phyloP scores from a whole-genome alignment of 192 early-diverging fungal genomes.

The Podila horticola region DNA sequence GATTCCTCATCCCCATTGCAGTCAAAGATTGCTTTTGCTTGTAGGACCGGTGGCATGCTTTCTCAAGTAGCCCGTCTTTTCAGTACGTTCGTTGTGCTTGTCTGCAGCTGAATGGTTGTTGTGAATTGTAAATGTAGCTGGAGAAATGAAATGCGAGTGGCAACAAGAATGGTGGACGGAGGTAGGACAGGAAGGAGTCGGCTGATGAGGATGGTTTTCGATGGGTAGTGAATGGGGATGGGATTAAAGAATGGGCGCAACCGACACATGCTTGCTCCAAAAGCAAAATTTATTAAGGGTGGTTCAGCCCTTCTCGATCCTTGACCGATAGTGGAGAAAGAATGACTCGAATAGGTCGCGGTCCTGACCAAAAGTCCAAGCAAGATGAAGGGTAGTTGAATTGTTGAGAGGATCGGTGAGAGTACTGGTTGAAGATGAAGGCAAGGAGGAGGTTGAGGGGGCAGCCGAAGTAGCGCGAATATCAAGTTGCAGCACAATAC shows the following conservation, averaged over 20 bases:
- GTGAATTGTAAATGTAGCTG: no score
- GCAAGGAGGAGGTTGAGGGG: conserved; percentile 11
- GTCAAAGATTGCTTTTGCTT: conserved; percentile 66
- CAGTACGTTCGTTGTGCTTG: not conserved
- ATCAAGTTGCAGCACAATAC: conserved; percentile 10
- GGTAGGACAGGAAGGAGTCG: no score
- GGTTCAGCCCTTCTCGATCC: no score
- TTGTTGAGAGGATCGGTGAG: not conserved
- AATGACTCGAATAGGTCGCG: conserved; percentile 60
- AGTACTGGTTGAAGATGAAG: conserved; percentile 52
- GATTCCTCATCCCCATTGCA: conserved; percentile 65
- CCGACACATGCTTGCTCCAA: no score
- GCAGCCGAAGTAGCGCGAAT: not conserved
- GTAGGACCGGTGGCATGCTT: conserved; percentile 23
- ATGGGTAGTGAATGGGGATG: no score
- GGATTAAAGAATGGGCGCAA: no score
- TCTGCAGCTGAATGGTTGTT: no score
- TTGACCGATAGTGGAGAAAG: conserved; percentile 33
- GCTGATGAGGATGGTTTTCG: no score
- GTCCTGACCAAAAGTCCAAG: conserved; percentile 59
- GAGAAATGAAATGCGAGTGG: no score
- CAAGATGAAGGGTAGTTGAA: conserved; percentile 9
- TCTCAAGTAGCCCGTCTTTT: not conserved
- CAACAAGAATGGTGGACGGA: no score
- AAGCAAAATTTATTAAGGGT: no score